Base-by-base conservation (phyloP, 129 eudicot species). In the Pittosporum tobira region DNA sequence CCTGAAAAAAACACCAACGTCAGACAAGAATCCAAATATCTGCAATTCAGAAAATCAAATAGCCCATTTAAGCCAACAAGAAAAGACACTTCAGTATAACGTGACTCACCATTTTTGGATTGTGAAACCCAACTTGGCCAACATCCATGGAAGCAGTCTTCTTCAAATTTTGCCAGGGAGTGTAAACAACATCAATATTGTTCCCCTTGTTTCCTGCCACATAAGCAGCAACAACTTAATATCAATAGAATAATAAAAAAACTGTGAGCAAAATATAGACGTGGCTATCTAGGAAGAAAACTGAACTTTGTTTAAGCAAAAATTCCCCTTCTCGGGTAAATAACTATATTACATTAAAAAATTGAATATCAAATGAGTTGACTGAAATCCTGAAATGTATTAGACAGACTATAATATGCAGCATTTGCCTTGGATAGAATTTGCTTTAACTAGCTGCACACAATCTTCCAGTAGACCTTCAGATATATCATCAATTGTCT, bases 111-210 rank as follows among this genome's bases (percentile, higher is more conserved):
- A 76, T 69, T 67, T 86, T 91, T 63, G 87, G 53, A 71, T 78
- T 91, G 77, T 91, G 85, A 67, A 91, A 91, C 63, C 98, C 95
- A 78, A 91, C 96, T 91, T 91, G 98, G 34, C 98, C 98, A 76
- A 91, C 98, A 83, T 91, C 98, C 98, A 91, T 91, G 64, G 98
- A 83, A 56, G 98, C 76, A 64, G 98, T 91, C 81, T 91, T 91
- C 78, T 86, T 91, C 47, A 90, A 75, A 77, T 90, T 90, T 67
- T 73, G 75, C 97, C 97, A 90, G 19, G 97, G 94, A 30, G 97
- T 91, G 69, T 91, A 91, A 73, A 91, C 98, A 76, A 91, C 95
- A 76, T 91, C 98, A 54, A 91, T 69, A 75, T 91, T 86, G 75
- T 91, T 91, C 67, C 81, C 90, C 70, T 91, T 91, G 57, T 91